phyloP scores from a whole-genome alignment of 768 basidiomycete genomes.

The Leucocoprinus leucothites region DNA sequence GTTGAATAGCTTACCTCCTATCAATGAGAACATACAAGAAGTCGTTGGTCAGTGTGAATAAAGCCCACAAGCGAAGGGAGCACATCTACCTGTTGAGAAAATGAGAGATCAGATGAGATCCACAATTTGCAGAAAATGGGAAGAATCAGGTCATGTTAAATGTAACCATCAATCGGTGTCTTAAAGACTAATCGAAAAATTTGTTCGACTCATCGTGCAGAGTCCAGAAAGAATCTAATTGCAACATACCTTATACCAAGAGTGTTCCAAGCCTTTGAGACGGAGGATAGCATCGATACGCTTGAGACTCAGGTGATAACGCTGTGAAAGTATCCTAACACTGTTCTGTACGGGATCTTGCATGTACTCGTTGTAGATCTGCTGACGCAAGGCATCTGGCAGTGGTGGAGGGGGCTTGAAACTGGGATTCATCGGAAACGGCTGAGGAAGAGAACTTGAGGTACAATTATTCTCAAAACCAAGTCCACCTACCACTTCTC shows the following conservation, averaged over 20 bases:
- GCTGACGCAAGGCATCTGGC: slow-evolving; percentile 54
- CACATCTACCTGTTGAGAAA: slow-evolving; percentile 12
- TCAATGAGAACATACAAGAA: slow-evolving; percentile 1
- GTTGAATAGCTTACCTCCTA: slow-evolving; percentile 36
- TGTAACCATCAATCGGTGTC: slow-evolving; percentile 72
- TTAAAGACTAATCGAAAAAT: slow-evolving; percentile 90
- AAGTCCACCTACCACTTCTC: slow-evolving; percentile 42
- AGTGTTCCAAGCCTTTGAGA: slow-evolving; percentile 72
- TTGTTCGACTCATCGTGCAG: slow-evolving; percentile 57
- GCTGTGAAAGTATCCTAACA: slow-evolving; percentile 57
- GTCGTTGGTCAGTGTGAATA: too few relatives aligned
- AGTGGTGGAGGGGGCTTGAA: slow-evolving; percentile 80
- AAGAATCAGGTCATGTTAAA: slow-evolving; percentile 20
- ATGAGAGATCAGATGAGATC: slow-evolving; percentile 15
- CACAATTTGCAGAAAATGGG: slow-evolving; percentile 17
- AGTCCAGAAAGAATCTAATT: slow-evolving; percentile 12
- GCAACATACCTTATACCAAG: slow-evolving; percentile 64
- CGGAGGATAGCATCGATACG: slow-evolving; percentile 82
- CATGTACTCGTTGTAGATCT: slow-evolving; percentile 62
- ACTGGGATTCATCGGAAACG: slow-evolving; percentile 81
- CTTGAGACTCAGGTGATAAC: slow-evolving; percentile 66
- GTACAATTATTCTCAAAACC: slow-evolving; percentile 4
- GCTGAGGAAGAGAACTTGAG: slow-evolving; percentile 41
- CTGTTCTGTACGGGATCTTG: slow-evolving; percentile 51
- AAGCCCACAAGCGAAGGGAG: not conserved